Evolutionary conservation across 441 rosid species (phyloP).

Genomic region (Kokia cookei): DNA sequence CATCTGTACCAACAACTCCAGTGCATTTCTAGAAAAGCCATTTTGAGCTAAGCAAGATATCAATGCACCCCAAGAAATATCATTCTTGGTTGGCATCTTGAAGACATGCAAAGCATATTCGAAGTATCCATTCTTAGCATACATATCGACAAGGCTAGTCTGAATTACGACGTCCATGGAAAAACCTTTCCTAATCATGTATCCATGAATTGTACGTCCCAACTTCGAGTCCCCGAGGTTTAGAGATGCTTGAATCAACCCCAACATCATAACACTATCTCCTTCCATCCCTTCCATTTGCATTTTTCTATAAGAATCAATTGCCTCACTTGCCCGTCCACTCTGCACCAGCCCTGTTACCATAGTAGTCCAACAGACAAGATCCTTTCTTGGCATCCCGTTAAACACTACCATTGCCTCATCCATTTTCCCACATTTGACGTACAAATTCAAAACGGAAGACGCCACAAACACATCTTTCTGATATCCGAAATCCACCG

Average conservation of each 20-base stretch:
- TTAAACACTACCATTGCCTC: constrained; percentile 45
- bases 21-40: constrained; percentile 19
- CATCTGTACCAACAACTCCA: constrained; percentile 38
- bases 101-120: neutral
- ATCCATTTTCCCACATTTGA: constrained; percentile 42
- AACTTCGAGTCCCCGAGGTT: constrained; percentile 36
- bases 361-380: constrained; percentile 63
- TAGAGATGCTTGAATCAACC: constrained; percentile 61
- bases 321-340: constrained; percentile 38
- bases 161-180: neutral
- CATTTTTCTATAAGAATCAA: constrained; percentile 51
- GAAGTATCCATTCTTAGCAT: neutral
- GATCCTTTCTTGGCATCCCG: constrained; percentile 50
- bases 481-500: constrained; percentile 45
- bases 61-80: constrained; percentile 5
- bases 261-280: constrained; percentile 48
- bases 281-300: constrained; percentile 49
- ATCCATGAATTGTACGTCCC: constrained; percentile 58
- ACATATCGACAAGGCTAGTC: neutral
- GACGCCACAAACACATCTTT: constrained; percentile 66
- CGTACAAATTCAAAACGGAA: constrained; percentile 59
- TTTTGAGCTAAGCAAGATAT: neutral
- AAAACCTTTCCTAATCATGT: constrained; percentile 39
- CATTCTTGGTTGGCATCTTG: neutral
- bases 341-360: constrained; percentile 48